phyloP scores from a whole-genome alignment of 2,329 filamentous ascomycete species.

The Aspergillus candidus region DNA sequence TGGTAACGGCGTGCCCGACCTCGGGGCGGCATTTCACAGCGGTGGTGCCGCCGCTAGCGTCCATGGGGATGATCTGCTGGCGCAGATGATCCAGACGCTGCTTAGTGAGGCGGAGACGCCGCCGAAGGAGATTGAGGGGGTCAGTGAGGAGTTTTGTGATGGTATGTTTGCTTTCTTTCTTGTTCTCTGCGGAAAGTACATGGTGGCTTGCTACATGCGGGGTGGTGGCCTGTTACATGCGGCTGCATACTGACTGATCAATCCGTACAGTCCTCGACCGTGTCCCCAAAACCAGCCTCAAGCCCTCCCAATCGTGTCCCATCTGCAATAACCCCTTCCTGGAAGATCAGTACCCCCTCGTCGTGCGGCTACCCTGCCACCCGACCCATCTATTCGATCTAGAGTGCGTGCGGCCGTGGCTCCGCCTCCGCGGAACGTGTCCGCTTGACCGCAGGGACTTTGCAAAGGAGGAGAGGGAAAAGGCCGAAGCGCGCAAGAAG shows the following conservation, averaged over 20 bases:
- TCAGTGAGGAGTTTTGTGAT: conserved; percentile 56
- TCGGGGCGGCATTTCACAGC: conserved; percentile 4
- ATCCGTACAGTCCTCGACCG: conserved; percentile 47
- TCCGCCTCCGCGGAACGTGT: conserved; percentile 59
- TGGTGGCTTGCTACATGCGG: too few relatives aligned
- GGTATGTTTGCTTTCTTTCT: conserved; percentile 23
- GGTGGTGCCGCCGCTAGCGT: conserved; percentile 14
- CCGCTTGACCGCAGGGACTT: conserved; percentile 57
- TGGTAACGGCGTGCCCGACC: conserved; percentile 21
- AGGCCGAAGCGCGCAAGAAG: conserved; percentile 46
- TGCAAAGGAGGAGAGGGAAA: conserved; percentile 49
- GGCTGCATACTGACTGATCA: not conserved
- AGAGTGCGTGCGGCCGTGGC: conserved; percentile 60
- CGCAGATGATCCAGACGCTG: conserved; percentile 51
- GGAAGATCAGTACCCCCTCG: conserved; percentile 58
- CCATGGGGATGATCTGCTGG: conserved; percentile 42
- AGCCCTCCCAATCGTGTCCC: conserved; percentile 49
- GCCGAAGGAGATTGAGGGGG: conserved; percentile 55
- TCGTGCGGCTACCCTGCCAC: conserved; percentile 58
- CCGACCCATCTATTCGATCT: conserved; percentile 58
- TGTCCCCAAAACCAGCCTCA: conserved; percentile 51
- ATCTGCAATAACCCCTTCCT: conserved; percentile 58
- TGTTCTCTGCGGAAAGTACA: not conserved
- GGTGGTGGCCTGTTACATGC: too few relatives aligned
- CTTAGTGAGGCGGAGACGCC: conserved; percentile 53